Conservation (phyloP, 345 rosid genomes). For the Cardamine chenopodiifolia region DNA sequence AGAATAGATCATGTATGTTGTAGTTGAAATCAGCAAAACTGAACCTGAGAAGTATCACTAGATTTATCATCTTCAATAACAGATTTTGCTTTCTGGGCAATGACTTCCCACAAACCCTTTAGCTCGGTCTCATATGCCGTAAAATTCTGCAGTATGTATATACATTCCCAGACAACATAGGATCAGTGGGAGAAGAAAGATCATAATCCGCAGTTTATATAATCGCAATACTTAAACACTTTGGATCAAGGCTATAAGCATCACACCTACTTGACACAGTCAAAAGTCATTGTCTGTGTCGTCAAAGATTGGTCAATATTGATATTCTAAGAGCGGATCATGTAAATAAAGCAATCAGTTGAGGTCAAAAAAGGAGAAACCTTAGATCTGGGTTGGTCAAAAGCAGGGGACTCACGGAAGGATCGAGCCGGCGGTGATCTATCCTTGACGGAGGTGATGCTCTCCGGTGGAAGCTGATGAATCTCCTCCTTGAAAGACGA, state of each 20-base stretch:
- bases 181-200: slow-evolving; percentile 19
- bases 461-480: slow-evolving; percentile 37
- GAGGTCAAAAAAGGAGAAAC: slow-evolving; percentile 34
- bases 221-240: background rate
- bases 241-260: background rate
- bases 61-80: slow-evolving; percentile 65
- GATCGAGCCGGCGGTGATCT: slow-evolving; percentile 30
- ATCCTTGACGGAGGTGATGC: slow-evolving; percentile 4
- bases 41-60: slow-evolving; percentile 57
- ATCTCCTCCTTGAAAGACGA: slow-evolving; percentile 79
- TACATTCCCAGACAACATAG: background rate
- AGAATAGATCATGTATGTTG: background rate
- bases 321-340: background rate
- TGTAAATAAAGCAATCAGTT: background rate
- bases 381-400: slow-evolving; percentile 57
- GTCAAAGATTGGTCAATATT: slow-evolving; percentile 20
- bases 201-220: background rate
- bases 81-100: slow-evolving; percentile 79
- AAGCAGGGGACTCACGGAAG: slow-evolving; percentile 53
- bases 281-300: background rate
- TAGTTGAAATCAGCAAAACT: slow-evolving; percentile 4
- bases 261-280: background rate
- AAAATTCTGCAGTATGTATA: slow-evolving; percentile 50
- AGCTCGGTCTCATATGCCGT: slow-evolving; percentile 64
- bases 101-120: slow-evolving; percentile 73